These are phyloP conservation scores for Penicillium argentinense DNA, from an alignment of 495 filamentous ascomycete species.

Conservation along the genomic window DNA sequence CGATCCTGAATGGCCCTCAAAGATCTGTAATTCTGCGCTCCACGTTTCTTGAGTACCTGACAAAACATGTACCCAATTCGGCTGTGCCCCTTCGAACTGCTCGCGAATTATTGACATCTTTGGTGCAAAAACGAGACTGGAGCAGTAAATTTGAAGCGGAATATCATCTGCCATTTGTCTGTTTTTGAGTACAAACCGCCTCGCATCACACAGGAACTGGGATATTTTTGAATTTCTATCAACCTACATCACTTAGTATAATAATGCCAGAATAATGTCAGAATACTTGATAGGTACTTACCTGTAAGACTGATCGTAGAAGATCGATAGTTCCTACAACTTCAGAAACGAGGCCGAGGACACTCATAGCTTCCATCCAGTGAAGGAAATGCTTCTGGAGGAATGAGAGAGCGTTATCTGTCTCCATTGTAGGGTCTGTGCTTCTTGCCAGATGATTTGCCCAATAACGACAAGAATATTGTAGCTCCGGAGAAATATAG, in stretches of 20 bases:
- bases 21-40: slow-evolving; percentile 13
- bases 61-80: slow-evolving; percentile 12
- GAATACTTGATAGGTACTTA: not conserved
- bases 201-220: slow-evolving; percentile 21
- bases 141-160: slow-evolving; percentile 15
- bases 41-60: slow-evolving; percentile 4
- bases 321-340: not conserved
- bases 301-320: not conserved
- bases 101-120: slow-evolving; percentile 26
- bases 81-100: slow-evolving; percentile 4
- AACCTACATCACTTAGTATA: too few relatives aligned
- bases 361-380: not conserved
- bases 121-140: slow-evolving; percentile 34
- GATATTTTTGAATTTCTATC: not conserved
- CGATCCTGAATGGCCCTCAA: slow-evolving; percentile 13
- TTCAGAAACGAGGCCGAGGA: not conserved
- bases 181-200: slow-evolving; percentile 34
- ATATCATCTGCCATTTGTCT: slow-evolving; percentile 29
- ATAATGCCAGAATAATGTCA: not conserved
- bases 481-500: slow-evolving; percentile 25
- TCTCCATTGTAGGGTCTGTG: not conserved
- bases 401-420: not conserved
- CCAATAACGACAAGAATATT: slow-evolving; percentile 42
- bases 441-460: slow-evolving; percentile 20
- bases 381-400: not conserved